Evolutionary conservation across 176 grass and related monocot species (phyloP).

Genomic region (Ensete ventricosum): DNA sequence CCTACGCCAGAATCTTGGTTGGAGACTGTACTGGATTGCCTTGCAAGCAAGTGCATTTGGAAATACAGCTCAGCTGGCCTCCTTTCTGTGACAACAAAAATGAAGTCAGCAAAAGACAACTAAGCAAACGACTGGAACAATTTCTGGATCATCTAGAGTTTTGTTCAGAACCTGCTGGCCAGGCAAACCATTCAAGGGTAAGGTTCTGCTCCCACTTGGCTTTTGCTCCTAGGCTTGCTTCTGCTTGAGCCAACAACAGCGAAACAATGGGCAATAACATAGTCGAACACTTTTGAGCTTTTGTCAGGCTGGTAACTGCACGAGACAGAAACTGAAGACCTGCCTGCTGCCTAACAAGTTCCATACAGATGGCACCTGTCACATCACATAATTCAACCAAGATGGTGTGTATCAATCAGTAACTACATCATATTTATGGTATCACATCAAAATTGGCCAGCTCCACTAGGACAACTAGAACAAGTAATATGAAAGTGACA

Average conservation of each 20-base stretch:
- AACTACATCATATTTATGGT: background rate
- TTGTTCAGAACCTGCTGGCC: constrained; percentile 58
- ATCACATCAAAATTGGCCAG: background rate
- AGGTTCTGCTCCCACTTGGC: constrained; percentile 90
- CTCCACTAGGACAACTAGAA: background rate
- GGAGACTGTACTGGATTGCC: constrained; percentile 21
- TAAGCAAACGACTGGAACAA: background rate
- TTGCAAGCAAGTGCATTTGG: constrained; percentile 87
- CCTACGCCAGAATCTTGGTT: constrained; percentile 32
- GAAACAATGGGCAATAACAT: constrained; percentile 51
- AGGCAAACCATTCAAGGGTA: constrained; percentile 74
- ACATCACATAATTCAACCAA: constrained; percentile 17
- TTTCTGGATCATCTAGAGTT: constrained; percentile 7
- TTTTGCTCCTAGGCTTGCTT: constrained; percentile 80
- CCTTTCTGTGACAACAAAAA: constrained; percentile 41
- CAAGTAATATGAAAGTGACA: no score
- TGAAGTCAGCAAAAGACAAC: background rate
- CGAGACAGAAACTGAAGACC: constrained; percentile 64
- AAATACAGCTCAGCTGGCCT: constrained; percentile 77
- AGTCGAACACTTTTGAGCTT: constrained; percentile 56
- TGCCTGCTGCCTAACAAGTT: constrained; percentile 47
- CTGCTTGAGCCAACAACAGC: constrained; percentile 76
- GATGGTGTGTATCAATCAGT: no score
- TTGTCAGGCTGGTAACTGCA: constrained; percentile 56
- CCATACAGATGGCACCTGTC: constrained; percentile 64